Percentiles rank a stretch among this genome's conserved stretches.
Evolutionary conservation across 192 early-diverging fungal species (phyloP).

Genomic region (Backusella mclennaniae): DNA sequence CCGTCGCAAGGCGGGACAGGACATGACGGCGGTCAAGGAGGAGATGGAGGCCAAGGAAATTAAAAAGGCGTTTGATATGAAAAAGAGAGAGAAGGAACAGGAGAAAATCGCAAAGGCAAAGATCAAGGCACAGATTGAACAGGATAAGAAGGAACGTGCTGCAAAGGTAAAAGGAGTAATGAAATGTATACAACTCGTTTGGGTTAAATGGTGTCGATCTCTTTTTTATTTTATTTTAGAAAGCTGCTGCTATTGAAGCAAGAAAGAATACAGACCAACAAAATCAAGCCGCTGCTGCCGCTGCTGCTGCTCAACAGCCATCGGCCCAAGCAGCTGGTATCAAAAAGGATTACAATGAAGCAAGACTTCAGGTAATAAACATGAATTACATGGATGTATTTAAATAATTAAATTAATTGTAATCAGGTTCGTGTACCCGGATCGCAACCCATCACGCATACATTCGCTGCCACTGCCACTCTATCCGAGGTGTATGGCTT

Average conservation of each 20-base stretch:
- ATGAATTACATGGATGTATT: neutral
- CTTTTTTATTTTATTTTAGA: neutral
- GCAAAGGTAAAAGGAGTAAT: slow-evolving; percentile 50
- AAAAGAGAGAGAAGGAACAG: slow-evolving; percentile 76
- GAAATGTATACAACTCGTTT: neutral
- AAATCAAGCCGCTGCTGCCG: slow-evolving; percentile 26
- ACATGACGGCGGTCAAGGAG: slow-evolving; percentile 65
- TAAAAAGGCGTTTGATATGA: slow-evolving; percentile 65
- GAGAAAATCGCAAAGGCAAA: slow-evolving; percentile 72
- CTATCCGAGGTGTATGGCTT: slow-evolving; percentile 61
- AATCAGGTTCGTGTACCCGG: slow-evolving; percentile 54
- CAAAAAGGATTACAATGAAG: slow-evolving; percentile 70
- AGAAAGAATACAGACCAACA: slow-evolving; percentile 32
- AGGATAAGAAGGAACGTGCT: slow-evolving; percentile 69
- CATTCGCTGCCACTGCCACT: slow-evolving; percentile 58
- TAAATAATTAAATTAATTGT: no score
- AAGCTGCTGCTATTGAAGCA: neutral
- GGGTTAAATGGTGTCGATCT: neutral
- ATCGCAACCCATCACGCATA: slow-evolving; percentile 51
- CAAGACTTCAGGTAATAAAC: slow-evolving; percentile 66
- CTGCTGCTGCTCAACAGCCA: neutral
- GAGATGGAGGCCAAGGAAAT: slow-evolving; percentile 72
- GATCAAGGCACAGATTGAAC: slow-evolving; percentile 78
- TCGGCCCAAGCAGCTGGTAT: slow-evolving; percentile 15
- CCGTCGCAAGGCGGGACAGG: slow-evolving; percentile 70